Conservation (phyloP, 352 stramenopile genomes). For the Phytophthora tubulina region DNA sequence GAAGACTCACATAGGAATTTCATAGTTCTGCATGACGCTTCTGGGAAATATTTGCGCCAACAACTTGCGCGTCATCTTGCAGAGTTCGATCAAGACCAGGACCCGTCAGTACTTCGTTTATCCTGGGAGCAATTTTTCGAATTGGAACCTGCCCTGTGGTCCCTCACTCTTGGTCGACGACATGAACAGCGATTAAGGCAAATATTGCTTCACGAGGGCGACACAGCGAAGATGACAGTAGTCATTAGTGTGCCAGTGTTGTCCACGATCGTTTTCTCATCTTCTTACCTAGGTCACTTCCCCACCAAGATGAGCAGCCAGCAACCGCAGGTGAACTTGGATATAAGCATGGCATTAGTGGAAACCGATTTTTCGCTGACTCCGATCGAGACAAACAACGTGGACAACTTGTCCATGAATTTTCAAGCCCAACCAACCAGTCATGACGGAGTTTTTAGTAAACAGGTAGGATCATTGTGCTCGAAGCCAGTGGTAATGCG, state of each 20-base stretch:
- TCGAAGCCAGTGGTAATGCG: not conserved
- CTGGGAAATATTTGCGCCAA: constrained; percentile 12
- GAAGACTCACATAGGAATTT: constrained; percentile 8
- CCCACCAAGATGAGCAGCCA: not conserved
- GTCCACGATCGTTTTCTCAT: constrained; percentile 29
- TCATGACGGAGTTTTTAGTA: constrained; percentile 11
- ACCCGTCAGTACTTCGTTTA: constrained; percentile 14
- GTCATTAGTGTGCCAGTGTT: constrained; percentile 34
- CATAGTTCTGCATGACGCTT: constrained; percentile 17
- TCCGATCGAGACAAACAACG: not conserved
- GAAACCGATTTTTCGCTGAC: constrained; percentile 38
- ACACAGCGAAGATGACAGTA: constrained; percentile 11
- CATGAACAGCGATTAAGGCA: constrained; percentile 23
- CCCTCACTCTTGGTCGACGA: constrained; percentile 28
- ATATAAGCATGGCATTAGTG: constrained; percentile 31
- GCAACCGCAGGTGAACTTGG: constrained; percentile 10
- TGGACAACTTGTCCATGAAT: not conserved
- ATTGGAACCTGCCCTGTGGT: constrained; percentile 41
- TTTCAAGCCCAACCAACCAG: not conserved
- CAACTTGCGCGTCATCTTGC: constrained; percentile 4
- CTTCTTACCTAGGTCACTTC: constrained; percentile 16
- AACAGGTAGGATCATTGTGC: constrained; percentile 18
- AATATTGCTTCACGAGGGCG: constrained; percentile 18
- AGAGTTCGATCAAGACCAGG: constrained; percentile 21
- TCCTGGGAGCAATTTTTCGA: constrained; percentile 41